Evolutionary conservation across 768 basidiomycete genomes (phyloP).

Genomic region (Mycena epipterygia): DNA sequence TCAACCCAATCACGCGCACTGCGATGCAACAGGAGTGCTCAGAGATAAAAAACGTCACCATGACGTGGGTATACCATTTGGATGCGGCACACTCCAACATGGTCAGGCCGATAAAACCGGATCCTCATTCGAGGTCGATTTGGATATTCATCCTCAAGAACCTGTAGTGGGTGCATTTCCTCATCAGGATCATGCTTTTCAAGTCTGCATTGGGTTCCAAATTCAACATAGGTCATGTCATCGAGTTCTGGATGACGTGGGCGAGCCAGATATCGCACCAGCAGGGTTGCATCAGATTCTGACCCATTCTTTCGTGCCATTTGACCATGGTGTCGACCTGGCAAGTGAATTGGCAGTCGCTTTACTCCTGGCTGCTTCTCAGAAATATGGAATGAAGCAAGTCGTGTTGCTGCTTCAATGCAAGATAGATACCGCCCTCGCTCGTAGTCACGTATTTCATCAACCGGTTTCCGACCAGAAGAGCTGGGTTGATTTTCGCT

Average conservation of each 20-base stretch:
- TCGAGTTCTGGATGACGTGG: background rate
- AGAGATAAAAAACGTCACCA: conserved; percentile 10
- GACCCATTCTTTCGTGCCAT: too few species aligned
- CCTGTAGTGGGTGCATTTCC: background rate
- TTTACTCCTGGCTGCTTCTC: too few species aligned
- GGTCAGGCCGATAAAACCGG: background rate
- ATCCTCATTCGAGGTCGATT: background rate
- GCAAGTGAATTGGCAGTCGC: too few species aligned
- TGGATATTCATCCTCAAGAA: background rate
- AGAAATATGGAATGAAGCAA: conserved; percentile 10
- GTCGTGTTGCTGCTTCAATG: background rate
- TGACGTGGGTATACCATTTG: conserved; percentile 2
- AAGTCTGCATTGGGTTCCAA: background rate
- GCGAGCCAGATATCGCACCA: background rate
- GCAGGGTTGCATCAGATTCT: background rate
- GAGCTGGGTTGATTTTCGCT: background rate
- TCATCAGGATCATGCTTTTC: background rate
- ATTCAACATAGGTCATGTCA: background rate
- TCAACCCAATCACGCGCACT: background rate
- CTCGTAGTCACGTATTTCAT: background rate
- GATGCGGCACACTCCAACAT: background rate
- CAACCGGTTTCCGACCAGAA: background rate
- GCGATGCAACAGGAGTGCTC: conserved; percentile 2
- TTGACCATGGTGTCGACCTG: too few species aligned
- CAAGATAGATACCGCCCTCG: background rate